Evolutionary conservation across 345 rosid genomes (phyloP), one percentile per base, ranked within the genome.

Genomic region (Sonneratia caseolaris): DNA sequence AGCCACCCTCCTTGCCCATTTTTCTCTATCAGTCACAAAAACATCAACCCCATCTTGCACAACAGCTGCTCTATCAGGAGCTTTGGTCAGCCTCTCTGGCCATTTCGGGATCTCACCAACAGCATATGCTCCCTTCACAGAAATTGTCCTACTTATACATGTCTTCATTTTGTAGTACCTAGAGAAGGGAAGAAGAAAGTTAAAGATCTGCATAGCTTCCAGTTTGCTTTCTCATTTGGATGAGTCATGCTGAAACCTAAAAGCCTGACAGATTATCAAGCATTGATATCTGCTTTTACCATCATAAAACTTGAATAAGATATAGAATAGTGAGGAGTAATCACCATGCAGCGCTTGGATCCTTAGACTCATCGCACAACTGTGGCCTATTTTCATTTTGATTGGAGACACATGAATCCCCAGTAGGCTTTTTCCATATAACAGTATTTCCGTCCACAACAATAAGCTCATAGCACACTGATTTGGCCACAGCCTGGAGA

Each of bases 371-470:
- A 69, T 84, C 87, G 73, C 99, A 95, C 70, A 84, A 80, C 70
- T 85, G 84, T 76, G 91, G 86, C 53, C 92, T 89, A 74, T 85
- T 89, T 78, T 89, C 96, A 70, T 89, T 92, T 79, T 85, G 88
- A 80, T 82, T 84, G 35, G 90, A 82, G 13, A 85, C 81, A 78
- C 97, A 90, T 14, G 92, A 85, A 80, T 87, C 92, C 78, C 83
- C 92, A 71, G 74, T 72, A 64, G 94, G 91, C 77, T 92, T 95
- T 80, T 91, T 95, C 99, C 99, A 96, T 75, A 96, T 83, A 77
- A 84, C 99, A 18, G 99, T 92, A 88, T 88, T 96, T 69, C 88
- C 94, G 78, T 96, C 99, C 37, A 92, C 94, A 3, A 85, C 91
- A 79, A 89, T 92, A 77, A 90, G 78, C 81, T 92, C 95, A 70